phyloP scores from a whole-genome alignment of 306 rosid genomes.

The Cyclanthera cordifolia region DNA sequence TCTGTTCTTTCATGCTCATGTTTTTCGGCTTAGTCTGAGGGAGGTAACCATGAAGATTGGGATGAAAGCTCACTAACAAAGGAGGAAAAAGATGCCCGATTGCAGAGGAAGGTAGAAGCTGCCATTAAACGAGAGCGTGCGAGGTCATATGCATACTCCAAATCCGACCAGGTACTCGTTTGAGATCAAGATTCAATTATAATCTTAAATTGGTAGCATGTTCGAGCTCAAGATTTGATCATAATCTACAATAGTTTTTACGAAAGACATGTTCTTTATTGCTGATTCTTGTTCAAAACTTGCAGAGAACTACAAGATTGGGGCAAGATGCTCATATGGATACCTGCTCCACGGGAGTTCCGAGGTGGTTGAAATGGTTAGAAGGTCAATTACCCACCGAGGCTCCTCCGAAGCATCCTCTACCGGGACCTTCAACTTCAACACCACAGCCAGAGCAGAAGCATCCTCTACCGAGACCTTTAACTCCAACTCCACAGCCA shows the following conservation, averaged over 20 bases:
- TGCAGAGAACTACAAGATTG: slow-evolving; percentile 62
- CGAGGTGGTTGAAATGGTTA: slow-evolving; percentile 99
- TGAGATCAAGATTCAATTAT: no score
- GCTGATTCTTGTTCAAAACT: slow-evolving; percentile 28
- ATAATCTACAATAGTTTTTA: not conserved
- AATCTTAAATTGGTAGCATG: no score
- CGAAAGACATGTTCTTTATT: not conserved
- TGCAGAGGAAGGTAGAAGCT: slow-evolving; percentile 89
- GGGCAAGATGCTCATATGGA: slow-evolving; percentile 45
- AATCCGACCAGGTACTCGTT: slow-evolving; percentile 44
- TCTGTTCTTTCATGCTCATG: not conserved
- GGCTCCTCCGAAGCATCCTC: slow-evolving; percentile 45
- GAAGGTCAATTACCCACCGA: slow-evolving; percentile 59
- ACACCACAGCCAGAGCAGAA: no score
- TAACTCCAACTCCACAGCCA: slow-evolving; percentile 22
- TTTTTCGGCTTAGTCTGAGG: slow-evolving; percentile 46
- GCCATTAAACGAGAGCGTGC: slow-evolving; percentile 85
- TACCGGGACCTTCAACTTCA: slow-evolving; percentile 42
- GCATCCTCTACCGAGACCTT: no score
- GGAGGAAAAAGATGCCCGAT: slow-evolving; percentile 73
- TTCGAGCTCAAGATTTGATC: not conserved
- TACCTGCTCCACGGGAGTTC: slow-evolving; percentile 49
- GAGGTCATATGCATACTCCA: slow-evolving; percentile 87
- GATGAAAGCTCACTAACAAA: slow-evolving; percentile 81
- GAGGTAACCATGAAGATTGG: slow-evolving; percentile 68